These are phyloP conservation scores for Chrysosporium queenslandicum DNA, from an alignment of 2,329 filamentous ascomycete species.

Conservation along the genomic window DNA sequence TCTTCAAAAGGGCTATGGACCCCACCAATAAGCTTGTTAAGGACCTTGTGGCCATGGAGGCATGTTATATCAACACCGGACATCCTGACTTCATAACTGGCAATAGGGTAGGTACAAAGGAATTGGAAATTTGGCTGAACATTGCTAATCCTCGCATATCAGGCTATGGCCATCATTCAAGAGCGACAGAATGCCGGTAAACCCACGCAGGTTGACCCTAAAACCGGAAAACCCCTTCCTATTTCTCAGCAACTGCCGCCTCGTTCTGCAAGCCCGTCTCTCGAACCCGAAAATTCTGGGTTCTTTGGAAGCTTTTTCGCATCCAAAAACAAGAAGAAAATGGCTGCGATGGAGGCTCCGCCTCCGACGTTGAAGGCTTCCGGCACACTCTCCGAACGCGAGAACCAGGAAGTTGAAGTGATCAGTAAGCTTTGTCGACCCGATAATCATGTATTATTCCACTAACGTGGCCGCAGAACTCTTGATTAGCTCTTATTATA, in stretches of 20 bases:
- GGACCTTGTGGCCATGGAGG: conserved; percentile 89
- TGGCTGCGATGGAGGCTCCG: conserved; percentile 96
- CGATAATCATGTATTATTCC: not conserved
- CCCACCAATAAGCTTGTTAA: conserved; percentile 94
- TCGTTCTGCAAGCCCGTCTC: conserved; percentile 64
- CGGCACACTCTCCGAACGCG: conserved; percentile 84
- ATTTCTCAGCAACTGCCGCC: conserved; percentile 54
- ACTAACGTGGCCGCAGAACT: conserved; percentile 53
- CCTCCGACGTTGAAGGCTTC: conserved; percentile 89
- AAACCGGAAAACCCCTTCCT: conserved; percentile 90
- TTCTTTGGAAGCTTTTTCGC: conserved; percentile 99
- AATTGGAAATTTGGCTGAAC: not conserved
- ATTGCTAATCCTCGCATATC: conserved; percentile 3
- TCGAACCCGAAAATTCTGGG: conserved; percentile 57
- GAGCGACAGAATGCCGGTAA: conserved; percentile 73
- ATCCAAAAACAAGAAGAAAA: conserved; percentile 99
- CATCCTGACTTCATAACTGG: conserved; percentile 97
- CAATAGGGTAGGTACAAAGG: conserved; percentile 54
- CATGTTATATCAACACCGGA: conserved; percentile 96
- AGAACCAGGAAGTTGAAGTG: conserved; percentile 92
- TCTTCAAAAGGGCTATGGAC: conserved; percentile 98
- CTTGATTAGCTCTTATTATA: conserved; percentile 92
- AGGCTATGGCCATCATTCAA: conserved; percentile 96
- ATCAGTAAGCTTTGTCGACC: conserved; percentile 61
- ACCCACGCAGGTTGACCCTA: conserved; percentile 92